phyloP scores from a whole-genome alignment of 2,329 filamentous ascomycete species.

The Coniochaeta sp. region DNA sequence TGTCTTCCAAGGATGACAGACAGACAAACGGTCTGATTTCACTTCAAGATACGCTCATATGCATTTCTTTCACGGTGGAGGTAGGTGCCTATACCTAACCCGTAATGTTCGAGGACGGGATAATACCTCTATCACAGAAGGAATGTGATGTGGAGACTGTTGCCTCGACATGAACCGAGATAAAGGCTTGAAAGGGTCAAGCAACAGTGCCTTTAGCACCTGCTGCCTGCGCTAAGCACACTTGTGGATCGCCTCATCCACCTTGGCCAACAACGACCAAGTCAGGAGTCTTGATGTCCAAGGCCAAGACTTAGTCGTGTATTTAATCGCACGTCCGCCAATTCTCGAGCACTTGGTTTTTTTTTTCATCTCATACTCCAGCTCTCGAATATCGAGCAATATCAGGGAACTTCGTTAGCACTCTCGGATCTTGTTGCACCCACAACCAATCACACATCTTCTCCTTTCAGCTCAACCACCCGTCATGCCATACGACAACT shows the following conservation, averaged over 20 bases:
- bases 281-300: no score
- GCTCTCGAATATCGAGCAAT: no score
- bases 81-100: no score
- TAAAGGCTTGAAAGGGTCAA: background rate
- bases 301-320: background rate
- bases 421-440: no score
- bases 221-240: background rate
- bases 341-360: background rate
- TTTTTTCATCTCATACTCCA: background rate
- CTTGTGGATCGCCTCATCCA: background rate
- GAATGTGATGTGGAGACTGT: background rate
- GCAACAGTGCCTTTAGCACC: background rate
- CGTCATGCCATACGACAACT: slow-evolving; percentile 1
- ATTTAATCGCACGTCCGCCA: background rate
- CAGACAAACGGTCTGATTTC: no score
- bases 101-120: no score
- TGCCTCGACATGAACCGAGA: background rate
- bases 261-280: background rate
- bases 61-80: no score
- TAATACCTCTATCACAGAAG: no score
- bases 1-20: no score
- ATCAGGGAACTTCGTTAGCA: no score
- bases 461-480: background rate
- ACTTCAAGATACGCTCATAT: no score
- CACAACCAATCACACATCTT: no score